Base-by-base conservation (phyloP, 2,329 filamentous ascomycete species). In the Ceratocystis cacaofunesta region DNA sequence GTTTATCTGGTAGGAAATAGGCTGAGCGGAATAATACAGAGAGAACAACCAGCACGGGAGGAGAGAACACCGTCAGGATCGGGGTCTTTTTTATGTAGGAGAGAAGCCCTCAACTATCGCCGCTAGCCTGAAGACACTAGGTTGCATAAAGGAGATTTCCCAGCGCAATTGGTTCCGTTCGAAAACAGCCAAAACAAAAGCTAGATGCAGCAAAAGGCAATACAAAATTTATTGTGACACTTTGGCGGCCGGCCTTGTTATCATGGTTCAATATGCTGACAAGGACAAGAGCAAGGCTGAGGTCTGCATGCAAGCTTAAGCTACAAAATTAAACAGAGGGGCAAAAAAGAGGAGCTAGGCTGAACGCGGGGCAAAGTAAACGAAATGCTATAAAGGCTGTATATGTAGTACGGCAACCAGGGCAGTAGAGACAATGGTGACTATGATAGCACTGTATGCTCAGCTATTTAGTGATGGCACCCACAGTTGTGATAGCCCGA, bases 311-410 rank as follows among this genome's bases (percentile, higher is more conserved):
- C n/a, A 19, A n/a, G n/a, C 15, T n/a, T 58, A 30, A 58, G 28
- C 55, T 58, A 28, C 15, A 30, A 32, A n/a, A 58, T 52, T 25
- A 52, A 52, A 22, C 48, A 50, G 48, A 52, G 48, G 48, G 48
- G 22, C 48, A 52, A 28, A 52, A 52, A 52, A 52, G 48, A 52
- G 48, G 30, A 58, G 55, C 55, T 32, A 36, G 15, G 41, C n/a
- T 50, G 22, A 25, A 22, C 61, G 61, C 61, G 61, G 61, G 61
- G 61, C 61, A 62, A 62, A 58, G 55, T 36, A 58, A 58, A 58
- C 28, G 55, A 58, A 58, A 4, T 10, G 12, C 3, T 41, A 36
- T 12, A 15, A 10, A 41, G 36, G 36, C 32, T 36, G 1, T 15
- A 41, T 41, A 41, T 41, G 28, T 36, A 58, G 55, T 58, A 32